Percentiles rank a stretch among this genome's conserved stretches.
Evolutionary conservation across 1,284 basidiomycete genomes (phyloP).

Genomic region (Lentinula novae-zelandiae): DNA sequence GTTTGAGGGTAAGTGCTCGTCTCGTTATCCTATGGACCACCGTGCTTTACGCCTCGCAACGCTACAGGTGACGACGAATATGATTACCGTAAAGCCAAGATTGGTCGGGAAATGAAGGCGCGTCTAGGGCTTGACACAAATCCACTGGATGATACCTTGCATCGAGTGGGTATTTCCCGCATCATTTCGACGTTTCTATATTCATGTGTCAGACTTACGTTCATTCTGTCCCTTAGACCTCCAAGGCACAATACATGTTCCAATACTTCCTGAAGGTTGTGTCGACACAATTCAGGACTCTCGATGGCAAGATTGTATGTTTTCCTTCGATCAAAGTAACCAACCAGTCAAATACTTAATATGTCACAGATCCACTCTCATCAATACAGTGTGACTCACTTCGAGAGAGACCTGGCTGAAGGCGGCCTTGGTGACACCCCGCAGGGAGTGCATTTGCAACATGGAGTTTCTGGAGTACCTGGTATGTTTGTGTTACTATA

Average conservation of each 20-base stretch:
- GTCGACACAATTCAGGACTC: constrained; percentile 83
- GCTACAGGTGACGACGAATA: constrained; percentile 67
- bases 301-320: constrained; percentile 71
- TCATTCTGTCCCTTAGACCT: constrained; percentile 40
- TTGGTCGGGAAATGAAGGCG: constrained; percentile 67
- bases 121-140: constrained; percentile 73
- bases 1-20: constrained; percentile 59
- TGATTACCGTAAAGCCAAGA: constrained; percentile 58
- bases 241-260: constrained; percentile 83
- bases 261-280: constrained; percentile 98
- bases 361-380: constrained; percentile 65
- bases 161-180: constrained; percentile 43
- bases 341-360: background rate
- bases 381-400: constrained; percentile 94
- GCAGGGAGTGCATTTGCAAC: constrained; percentile 76
- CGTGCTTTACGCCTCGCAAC: background rate
- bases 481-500: constrained; percentile 36
- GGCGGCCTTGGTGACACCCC: constrained; percentile 58
- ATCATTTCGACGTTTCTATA: constrained; percentile 1
- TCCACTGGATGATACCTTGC: constrained; percentile 75
- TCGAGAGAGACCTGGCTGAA: constrained; percentile 84
- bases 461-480: constrained; percentile 78
- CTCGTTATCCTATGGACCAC: background rate
- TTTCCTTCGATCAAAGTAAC: background rate
- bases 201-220: constrained; percentile 7